Evolutionary conservation across 495 filamentous ascomycete genomes (phyloP).

Genomic region (Penicillium tannophilum): DNA sequence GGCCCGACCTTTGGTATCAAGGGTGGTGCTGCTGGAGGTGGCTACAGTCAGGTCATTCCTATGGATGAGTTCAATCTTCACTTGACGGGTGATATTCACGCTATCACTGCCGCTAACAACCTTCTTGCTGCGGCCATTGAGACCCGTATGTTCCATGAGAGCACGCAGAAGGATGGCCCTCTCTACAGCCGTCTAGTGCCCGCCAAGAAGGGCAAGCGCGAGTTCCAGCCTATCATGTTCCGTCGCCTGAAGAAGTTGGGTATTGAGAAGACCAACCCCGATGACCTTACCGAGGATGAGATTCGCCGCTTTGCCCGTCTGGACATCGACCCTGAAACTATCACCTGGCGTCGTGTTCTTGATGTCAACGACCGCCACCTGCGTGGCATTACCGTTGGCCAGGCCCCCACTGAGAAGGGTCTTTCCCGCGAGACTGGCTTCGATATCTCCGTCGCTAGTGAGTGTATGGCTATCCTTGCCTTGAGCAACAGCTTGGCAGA

Average conservation of each 20-base stretch:
- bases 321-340: slow-evolving; percentile 94
- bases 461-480: slow-evolving; percentile 97
- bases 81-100: slow-evolving; percentile 96
- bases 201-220: slow-evolving; percentile 81
- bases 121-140: slow-evolving; percentile 97
- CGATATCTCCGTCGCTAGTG: slow-evolving; percentile 95
- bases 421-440: slow-evolving; percentile 84
- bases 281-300: slow-evolving; percentile 88
- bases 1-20: slow-evolving; percentile 99
- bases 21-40: slow-evolving; percentile 93
- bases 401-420: slow-evolving; percentile 87
- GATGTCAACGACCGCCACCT: slow-evolving; percentile 97
- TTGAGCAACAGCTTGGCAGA: slow-evolving; percentile 85
- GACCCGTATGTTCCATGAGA: slow-evolving; percentile 97
- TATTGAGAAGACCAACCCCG: slow-evolving; percentile 90
- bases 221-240: slow-evolving; percentile 88
- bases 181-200: slow-evolving; percentile 90
- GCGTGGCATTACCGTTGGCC: slow-evolving; percentile 82
- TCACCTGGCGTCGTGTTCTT: slow-evolving; percentile 94
- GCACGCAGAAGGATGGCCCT: slow-evolving; percentile 86
- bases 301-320: slow-evolving; percentile 83
- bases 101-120: slow-evolving; percentile 96
- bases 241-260: slow-evolving; percentile 90
- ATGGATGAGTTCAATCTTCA: slow-evolving; percentile 99
- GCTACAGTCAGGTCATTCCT: slow-evolving; percentile 97